Conservation (phyloP, 2,329 filamentous ascomycete species). For the Colletotrichum sp. region DNA sequence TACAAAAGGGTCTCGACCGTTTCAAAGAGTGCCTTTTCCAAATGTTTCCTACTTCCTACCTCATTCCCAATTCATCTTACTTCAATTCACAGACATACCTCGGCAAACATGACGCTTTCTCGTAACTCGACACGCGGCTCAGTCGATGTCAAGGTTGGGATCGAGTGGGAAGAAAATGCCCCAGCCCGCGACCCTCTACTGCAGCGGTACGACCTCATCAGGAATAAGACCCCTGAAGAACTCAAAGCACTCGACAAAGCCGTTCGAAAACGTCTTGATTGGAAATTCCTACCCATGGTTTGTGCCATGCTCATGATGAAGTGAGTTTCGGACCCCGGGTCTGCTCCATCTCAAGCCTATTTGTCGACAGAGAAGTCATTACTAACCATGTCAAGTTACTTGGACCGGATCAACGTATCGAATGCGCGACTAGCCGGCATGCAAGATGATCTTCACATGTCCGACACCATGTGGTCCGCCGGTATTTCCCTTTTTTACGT, state of each 20-base stretch:
- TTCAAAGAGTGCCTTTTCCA: background rate
- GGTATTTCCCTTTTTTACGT: constrained; percentile 50
- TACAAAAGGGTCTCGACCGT: background rate
- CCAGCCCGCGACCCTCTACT: constrained; percentile 4
- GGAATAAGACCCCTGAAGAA: constrained; percentile 24
- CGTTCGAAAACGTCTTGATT: constrained; percentile 30
- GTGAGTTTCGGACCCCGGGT: constrained; percentile 20
- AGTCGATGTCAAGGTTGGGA: background rate
- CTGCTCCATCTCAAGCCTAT: background rate
- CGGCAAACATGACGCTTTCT: background rate
- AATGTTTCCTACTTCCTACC: background rate
- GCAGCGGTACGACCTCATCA: constrained; percentile 20
- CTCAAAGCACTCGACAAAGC: constrained; percentile 27
- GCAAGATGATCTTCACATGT: constrained; percentile 38
- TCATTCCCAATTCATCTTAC: background rate
- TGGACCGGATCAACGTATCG: constrained; percentile 57
- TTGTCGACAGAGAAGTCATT: background rate
- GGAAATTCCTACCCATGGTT: constrained; percentile 30
- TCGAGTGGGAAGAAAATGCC: constrained; percentile 1
- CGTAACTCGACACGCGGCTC: background rate
- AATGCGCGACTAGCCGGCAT: constrained; percentile 43
- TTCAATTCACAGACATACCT: background rate
- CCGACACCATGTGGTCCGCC: constrained; percentile 39
- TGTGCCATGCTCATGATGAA: constrained; percentile 35
- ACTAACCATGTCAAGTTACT: constrained; percentile 38